Base-by-base conservation (phyloP, 2,329 filamentous ascomycete species). In the Coniochaeta ligniaria region DNA sequence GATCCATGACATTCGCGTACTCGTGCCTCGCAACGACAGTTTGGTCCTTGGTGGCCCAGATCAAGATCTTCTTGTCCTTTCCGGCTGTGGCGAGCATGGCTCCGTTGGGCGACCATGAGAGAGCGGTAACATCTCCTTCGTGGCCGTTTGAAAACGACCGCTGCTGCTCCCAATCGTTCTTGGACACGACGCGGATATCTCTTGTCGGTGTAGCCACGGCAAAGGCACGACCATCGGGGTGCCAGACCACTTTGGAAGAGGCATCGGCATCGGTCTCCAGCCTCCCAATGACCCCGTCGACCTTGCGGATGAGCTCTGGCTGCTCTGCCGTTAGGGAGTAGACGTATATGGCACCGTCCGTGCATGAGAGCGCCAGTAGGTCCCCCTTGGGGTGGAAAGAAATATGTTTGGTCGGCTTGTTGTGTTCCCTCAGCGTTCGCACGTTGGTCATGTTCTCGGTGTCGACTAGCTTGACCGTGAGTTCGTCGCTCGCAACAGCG, bases 61-160 rank as follows among this genome's bases (percentile, higher is more conserved):
- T 78, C 28, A 90, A 72, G 4, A 96, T 76, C 70, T 86, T 91
- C 66, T 83, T 82, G 68, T 90, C 87, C 66, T 84, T 85, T 63
- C 79, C 85, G 17, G 88, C 86, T 20, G 85, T 86, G 11, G 87
- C 92, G 24, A 99, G 80, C 68, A 99, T 80, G 1, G 93, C 91
- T 43, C 95, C 95, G 70, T 99, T 99, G 1, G 92, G 92, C 16
- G 94, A 96, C 95, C 95, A 99, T 38, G 90, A 87, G 38, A 96
- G 76, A 8, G 93, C 90, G 0, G 92, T 96, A 61, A 99, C 88
- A 66, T 96, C 90, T 20, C 88, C 88, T 47, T 86, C 86, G 70
- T 98, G 95, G 0, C 89, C 92, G 33, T 87, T 86, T 16, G 86
- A 78, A 71, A 99, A 99, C 0, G 79, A 76, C 62, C 89, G 84